Conservation (phyloP, 1,284 basidiomycete species). For the Lentinula novae-zelandiae region DNA sequence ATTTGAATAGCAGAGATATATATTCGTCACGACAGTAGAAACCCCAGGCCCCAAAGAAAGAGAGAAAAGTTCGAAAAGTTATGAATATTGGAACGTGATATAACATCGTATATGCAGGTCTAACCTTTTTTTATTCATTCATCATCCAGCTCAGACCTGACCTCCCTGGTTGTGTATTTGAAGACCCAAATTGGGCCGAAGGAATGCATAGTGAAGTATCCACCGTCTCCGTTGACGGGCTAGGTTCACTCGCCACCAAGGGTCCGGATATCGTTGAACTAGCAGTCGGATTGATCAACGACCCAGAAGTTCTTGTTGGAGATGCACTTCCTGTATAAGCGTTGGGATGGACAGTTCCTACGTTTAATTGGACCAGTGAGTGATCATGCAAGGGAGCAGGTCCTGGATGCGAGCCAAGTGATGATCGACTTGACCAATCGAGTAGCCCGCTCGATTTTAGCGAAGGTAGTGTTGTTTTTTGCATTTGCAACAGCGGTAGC, state of each 20-base stretch:
- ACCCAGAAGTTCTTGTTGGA: neutral
- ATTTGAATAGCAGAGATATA: too few species aligned
- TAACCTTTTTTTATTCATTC: conserved; percentile 2
- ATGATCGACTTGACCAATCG: conserved; percentile 31
- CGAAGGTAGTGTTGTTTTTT: conserved; percentile 51
- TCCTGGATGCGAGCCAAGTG: neutral
- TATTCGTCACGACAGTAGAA: too few species aligned
- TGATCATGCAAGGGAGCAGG: neutral
- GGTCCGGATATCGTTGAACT: neutral
- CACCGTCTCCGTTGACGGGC: neutral
- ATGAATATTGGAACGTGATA: too few species aligned
- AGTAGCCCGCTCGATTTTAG: conserved; percentile 69
- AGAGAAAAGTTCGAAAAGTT: too few species aligned
- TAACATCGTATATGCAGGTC: neutral
- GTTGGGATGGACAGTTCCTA: neutral
- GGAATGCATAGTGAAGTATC: too few species aligned
- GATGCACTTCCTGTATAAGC: neutral
- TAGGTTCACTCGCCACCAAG: neutral
- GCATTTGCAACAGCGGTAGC: conserved; percentile 1
- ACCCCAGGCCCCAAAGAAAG: too few species aligned
- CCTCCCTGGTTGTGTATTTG: neutral
- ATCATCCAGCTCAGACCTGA: conserved; percentile 14
- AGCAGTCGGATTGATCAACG: neutral
- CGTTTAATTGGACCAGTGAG: neutral
- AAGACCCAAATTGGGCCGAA: neutral